Evolutionary conservation across 306 rosid species (phyloP).

Genomic region (Lathyrus sativus): DNA sequence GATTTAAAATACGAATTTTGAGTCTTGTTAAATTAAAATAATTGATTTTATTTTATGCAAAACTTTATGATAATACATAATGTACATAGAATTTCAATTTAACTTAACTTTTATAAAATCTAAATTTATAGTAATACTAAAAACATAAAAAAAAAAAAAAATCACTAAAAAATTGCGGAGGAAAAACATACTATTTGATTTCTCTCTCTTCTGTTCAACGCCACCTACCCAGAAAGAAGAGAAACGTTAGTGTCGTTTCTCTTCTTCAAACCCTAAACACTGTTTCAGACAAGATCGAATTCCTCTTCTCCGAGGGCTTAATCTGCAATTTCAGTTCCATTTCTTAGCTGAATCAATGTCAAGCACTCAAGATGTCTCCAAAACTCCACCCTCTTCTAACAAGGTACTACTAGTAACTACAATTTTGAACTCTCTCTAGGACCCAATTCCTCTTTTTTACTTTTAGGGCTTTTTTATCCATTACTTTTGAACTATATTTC

Average conservation of each 20-base stretch:
- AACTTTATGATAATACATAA: too few species aligned
- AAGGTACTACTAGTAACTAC: constrained; percentile 4
- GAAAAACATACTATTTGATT: too few species aligned
- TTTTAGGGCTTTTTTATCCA: constrained; percentile 31
- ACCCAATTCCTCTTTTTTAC: background rate
- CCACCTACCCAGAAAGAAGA: background rate
- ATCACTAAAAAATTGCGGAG: too few species aligned
- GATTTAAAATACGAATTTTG: too few species aligned
- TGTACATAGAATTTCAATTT: too few species aligned
- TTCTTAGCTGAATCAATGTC: constrained; percentile 13
- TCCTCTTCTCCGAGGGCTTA: background rate
- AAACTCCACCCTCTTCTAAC: constrained; percentile 35
- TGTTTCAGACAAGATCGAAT: background rate
- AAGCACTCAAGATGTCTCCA: constrained; percentile 19
- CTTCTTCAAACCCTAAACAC: background rate
- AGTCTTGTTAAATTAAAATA: too few species aligned
- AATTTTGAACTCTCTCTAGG: background rate
- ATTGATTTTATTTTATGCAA: too few species aligned
- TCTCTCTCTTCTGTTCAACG: background rate
- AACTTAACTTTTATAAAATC: too few species aligned
- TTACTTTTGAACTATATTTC: background rate
- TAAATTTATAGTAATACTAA: too few species aligned
- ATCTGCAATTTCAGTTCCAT: background rate
- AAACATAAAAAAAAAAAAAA: too few species aligned
- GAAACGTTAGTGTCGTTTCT: background rate